Evolutionary conservation across 305 asterid genomes (phyloP).

Genomic region (Plantago coronopus): DNA sequence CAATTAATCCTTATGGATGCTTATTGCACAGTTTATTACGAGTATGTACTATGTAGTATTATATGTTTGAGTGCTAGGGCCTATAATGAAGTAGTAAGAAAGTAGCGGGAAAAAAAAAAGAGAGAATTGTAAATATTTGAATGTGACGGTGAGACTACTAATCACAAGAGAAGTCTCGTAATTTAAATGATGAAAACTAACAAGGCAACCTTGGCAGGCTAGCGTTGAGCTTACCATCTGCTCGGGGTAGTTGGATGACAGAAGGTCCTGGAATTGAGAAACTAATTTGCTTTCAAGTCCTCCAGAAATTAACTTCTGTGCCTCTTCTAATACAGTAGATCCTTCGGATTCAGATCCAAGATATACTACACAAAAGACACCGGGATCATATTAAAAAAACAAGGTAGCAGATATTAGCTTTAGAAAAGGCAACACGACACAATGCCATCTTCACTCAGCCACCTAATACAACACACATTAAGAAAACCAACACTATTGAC

Average conservation of each 20-base stretch:
- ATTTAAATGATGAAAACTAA: slow-evolving; percentile 10
- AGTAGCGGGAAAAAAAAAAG: no score
- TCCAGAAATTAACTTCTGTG: slow-evolving; percentile 61
- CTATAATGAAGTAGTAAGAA: no score
- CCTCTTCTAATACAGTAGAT: slow-evolving; percentile 52
- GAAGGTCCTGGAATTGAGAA: slow-evolving; percentile 60
- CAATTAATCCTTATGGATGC: no score
- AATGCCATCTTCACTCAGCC: no score
- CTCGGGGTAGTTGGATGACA: slow-evolving; percentile 65
- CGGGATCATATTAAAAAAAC: slow-evolving; percentile 22
- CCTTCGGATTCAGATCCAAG: slow-evolving; percentile 48
- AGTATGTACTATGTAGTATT: no score
- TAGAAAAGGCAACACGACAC: background rate
- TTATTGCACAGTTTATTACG: no score
- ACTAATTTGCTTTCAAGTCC: slow-evolving; percentile 64
- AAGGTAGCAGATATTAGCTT: background rate
- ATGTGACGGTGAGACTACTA: no score
- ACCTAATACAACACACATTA: no score
- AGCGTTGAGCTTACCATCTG: slow-evolving; percentile 58
- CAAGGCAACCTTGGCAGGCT: slow-evolving; percentile 16
- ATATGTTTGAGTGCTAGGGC: no score
- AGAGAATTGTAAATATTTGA: no score
- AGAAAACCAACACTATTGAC: no score
- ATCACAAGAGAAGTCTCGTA: background rate
- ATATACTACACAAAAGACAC: slow-evolving; percentile 43